A percentile compares a stretch with the other conserved stretches of the same genome.
phyloP scores from a whole-genome alignment of 2,329 filamentous ascomycete genomes.

The Trichoderma oligosporum region DNA sequence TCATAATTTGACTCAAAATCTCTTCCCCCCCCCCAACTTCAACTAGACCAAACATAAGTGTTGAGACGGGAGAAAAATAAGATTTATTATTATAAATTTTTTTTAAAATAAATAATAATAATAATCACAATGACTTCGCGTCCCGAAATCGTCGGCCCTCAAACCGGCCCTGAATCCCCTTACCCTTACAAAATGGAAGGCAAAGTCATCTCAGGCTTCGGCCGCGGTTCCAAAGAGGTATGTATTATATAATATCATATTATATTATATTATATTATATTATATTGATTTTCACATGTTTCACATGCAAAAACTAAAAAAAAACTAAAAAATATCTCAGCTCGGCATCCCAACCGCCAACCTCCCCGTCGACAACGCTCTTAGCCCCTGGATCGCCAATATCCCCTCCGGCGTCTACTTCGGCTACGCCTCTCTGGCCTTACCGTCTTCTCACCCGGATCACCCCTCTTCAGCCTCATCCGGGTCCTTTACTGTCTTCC shows the following conservation, averaged over 20 bases:
- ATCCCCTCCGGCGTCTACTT: slow-evolving; percentile 85
- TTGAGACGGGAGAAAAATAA: too few species aligned
- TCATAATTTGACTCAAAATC: too few species aligned
- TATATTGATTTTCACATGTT: too few species aligned
- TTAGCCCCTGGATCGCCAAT: slow-evolving; percentile 57
- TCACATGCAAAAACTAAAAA: too few species aligned
- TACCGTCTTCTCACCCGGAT: slow-evolving; percentile 48
- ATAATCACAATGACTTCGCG: slow-evolving; percentile 40
- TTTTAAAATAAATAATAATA: background rate
- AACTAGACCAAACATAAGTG: too few species aligned
- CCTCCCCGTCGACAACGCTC: slow-evolving; percentile 66
- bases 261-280: too few species aligned
- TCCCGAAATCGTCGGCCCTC: slow-evolving; percentile 68
- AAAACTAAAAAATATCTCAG: too few species aligned
- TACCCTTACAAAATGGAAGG: slow-evolving; percentile 83
- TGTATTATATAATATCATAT: slow-evolving; percentile 26
- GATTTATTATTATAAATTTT: too few species aligned
- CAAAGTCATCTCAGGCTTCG: slow-evolving; percentile 87
- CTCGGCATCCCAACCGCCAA: slow-evolving; percentile 97
- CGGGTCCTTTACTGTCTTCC: slow-evolving; percentile 52
- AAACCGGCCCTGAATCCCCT: slow-evolving; percentile 68
- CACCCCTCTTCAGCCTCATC: slow-evolving; percentile 21
- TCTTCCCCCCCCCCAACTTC: too few species aligned
- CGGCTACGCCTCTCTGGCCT: slow-evolving; percentile 75
- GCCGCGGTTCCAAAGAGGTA: slow-evolving; percentile 88